Base-by-base conservation (phyloP, 805 yeast genomes). In the Pichia ethanolica region DNA sequence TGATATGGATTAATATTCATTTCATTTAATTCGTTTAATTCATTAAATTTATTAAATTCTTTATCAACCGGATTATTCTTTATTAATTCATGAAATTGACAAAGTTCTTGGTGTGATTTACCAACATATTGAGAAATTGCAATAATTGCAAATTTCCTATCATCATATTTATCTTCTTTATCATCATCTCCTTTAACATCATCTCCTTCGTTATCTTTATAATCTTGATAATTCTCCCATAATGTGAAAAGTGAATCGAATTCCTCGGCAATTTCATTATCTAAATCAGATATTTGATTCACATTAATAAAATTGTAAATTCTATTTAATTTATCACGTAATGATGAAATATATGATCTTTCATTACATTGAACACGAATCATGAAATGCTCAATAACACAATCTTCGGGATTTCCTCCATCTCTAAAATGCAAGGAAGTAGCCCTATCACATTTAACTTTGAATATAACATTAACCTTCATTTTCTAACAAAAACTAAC, bases 351-450 rank as follows among this genome's bases (percentile, higher is more conserved):
- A 13, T 13, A n/a, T 5, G 20, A n/a, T 12, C 35, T 10, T 12
- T 8, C 20, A 5, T 9, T 25, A 26, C 39, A 38, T 4, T 13
- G 10, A 14, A 45, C 43, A 9, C 11, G 4, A 13, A 14, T 34
- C 48, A 45, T 45, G 20, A 45, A 45, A 36, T n/a, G 8, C 41
- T 44, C 40, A 13, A 35, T 12, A 27, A 43, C 45, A 13, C 10
- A 11, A 27, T 42, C 45, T n/a, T 33, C 39, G 32, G 39, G 9
- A 6, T 26, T 8, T 20, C 39, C 39, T 34, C 30, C 40, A 30
- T 43, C 40, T 30, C 46, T 9, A 20, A 20, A 27, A 7, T 35
- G 33, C 7, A 43, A 40, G 2, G 46, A 43, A 3, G 35, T 27
- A 26, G 27, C 20, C 12, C 32, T 37, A 6, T 3, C 6, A n/a